A percentile compares a stretch with the other conserved stretches of the same genome.
Conservation (phyloP, 148 eudicot genomes). For the Suaeda aralocaspica region DNA sequence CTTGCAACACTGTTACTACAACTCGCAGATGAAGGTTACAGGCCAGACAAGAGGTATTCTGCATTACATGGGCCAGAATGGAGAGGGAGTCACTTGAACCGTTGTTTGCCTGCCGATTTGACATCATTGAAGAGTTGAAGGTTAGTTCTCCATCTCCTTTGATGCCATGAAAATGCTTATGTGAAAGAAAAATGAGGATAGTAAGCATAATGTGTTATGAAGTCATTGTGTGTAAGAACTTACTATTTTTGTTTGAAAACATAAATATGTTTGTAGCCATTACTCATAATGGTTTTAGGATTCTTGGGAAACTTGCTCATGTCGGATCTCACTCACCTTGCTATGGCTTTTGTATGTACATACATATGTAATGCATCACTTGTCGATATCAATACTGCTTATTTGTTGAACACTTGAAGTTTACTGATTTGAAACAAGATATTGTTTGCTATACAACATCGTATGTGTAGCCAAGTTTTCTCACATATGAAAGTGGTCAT, state of each 20-base stretch:
- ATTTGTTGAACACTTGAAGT: not conserved
- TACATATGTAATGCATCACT: not conserved
- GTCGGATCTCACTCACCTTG: not conserved
- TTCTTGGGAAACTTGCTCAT: not conserved
- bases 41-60: slow-evolving; percentile 48
- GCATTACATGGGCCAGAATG: slow-evolving; percentile 36
- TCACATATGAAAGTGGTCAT: not conserved
- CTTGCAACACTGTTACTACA: slow-evolving; percentile 50
- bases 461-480: not conserved
- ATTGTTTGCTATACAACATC: not conserved
- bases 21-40: slow-evolving; percentile 65
- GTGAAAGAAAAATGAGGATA: not conserved
- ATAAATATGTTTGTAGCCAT: not conserved
- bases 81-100: slow-evolving; percentile 19
- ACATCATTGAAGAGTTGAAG: not conserved
- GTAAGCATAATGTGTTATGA: not conserved
- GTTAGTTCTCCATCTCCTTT: not conserved
- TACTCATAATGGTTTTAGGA: no score
- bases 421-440: not conserved
- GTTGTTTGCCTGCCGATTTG: not conserved
- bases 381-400: not conserved
- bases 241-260: not conserved
- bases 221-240: not conserved
- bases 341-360: not conserved
- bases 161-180: not conserved